Base-by-base conservation (phyloP, 2,329 filamentous ascomycete species). In the Claviceps sorghi region DNA sequence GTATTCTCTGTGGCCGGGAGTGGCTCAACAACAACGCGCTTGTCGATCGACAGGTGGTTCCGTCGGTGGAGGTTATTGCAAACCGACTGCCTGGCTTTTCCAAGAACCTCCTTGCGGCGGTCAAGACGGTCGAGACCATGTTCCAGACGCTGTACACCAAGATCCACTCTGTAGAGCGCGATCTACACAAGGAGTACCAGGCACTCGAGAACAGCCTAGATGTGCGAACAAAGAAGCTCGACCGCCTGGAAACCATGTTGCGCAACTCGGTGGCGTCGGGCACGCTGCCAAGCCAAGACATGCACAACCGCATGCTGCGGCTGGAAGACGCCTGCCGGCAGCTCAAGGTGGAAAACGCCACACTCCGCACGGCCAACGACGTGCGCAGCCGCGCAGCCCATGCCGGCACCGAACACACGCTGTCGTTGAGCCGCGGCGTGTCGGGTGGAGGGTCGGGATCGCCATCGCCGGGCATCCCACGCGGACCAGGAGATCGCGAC, bases 11-110 rank as follows among this genome's bases (percentile, higher is more conserved):
- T 61, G 93, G 93, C 11, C 78, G 82, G 0, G 93, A 97, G 63
- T 98, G 93, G 91, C 81, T 86, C 4, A 86, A 95, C 65, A 82
- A 84, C 61, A 90, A 97, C 66, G 85, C 84, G 53, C 79, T 95
- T 26, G 86, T 97, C 63, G 91, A 93, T 61, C 88, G 89, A 21
- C 86, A 91, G 54, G 80, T 79, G 1, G 71, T 95, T 7, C 88
- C 90, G 0, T 88, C 85, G 13, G 76, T 94, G 36, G 91, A 96
- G 61, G 83, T 89, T 15, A 86, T 98, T 55, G 82, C 83, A 1
- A 90, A 83, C 49, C 88, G 93, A 68, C 76, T 97, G 4, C 84
- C 86, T 0, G 87, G 86, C 1, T 97, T 97, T 69, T 87, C 85
- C 62, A 88, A 90, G 66, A 97, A 96, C 64, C 76, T 98, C 29